Percentiles rank a stretch among this genome's conserved stretches.
Evolutionary conservation across 2,329 filamentous ascomycete genomes (phyloP).

Genomic region (Didymella keratinophila): DNA sequence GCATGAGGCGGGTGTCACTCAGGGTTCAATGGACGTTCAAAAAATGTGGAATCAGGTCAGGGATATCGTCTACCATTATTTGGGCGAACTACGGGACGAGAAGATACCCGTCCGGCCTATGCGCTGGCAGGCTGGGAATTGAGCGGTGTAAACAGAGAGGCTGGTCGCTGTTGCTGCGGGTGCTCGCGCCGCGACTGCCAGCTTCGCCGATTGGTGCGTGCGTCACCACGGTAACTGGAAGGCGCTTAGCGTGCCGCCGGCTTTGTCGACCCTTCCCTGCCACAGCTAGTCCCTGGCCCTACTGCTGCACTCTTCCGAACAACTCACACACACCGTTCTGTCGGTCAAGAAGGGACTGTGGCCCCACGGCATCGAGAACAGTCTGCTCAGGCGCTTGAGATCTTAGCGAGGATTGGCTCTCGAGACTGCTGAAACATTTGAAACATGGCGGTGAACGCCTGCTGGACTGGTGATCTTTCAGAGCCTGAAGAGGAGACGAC

Average conservation of each 20-base stretch:
- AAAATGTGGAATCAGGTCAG: slow-evolving; percentile 19
- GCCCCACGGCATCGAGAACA: slow-evolving; percentile 20
- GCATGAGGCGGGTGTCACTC: slow-evolving; percentile 22
- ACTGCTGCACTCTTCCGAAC: slow-evolving; percentile 18
- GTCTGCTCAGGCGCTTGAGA: slow-evolving; percentile 4
- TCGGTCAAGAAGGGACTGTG: slow-evolving; percentile 13
- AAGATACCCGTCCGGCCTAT: slow-evolving; percentile 19
- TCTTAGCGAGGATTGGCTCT: slow-evolving; percentile 5
- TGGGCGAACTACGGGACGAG: slow-evolving; percentile 21
- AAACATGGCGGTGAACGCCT: slow-evolving; percentile 20
- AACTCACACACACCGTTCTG: slow-evolving; percentile 22
- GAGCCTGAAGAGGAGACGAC: neutral
- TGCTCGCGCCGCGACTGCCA: neutral
- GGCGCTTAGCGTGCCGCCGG: slow-evolving; percentile 9
- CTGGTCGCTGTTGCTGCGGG: slow-evolving; percentile 1
- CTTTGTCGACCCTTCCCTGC: slow-evolving; percentile 17
- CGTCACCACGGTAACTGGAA: neutral
- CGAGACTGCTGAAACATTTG: neutral
- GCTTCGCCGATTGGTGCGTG: neutral
- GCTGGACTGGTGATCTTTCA: slow-evolving; percentile 15
- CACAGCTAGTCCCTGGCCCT: slow-evolving; percentile 15
- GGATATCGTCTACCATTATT: slow-evolving; percentile 17
- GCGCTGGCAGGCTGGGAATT: slow-evolving; percentile 32
- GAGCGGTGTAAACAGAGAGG: slow-evolving; percentile 1
- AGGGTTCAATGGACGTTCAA: slow-evolving; percentile 27